These are phyloP conservation scores for Cyclotella baltica DNA, from an alignment of 108 stramenopile species.

Conservation along the genomic window DNA sequence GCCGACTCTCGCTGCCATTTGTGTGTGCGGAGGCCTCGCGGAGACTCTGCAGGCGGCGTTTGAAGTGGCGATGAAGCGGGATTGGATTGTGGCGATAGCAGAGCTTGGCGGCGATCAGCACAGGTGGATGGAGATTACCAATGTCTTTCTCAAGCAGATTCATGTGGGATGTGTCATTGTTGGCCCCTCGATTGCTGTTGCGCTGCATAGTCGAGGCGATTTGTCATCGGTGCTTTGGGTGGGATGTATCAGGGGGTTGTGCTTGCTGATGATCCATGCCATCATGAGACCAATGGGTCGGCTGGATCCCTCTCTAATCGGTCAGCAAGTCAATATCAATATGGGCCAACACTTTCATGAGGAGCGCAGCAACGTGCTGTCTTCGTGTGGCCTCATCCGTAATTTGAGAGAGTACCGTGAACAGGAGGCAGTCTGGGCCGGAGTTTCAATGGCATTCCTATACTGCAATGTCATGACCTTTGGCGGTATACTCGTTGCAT, in stretches of 20 bases:
- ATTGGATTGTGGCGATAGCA: background rate
- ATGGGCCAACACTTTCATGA: background rate
- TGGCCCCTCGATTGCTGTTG: background rate
- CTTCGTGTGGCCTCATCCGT: background rate
- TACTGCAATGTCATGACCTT: background rate
- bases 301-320: background rate
- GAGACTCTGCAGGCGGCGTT: background rate
- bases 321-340: background rate
- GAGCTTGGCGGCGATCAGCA: background rate
- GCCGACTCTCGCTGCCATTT: background rate
- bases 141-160: slow-evolving; percentile 1
- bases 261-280: background rate
- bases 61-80: background rate
- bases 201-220: background rate
- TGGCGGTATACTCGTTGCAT: background rate
- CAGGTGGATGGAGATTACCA: background rate
- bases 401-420: background rate
- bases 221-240: background rate
- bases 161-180: background rate
- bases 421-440: background rate
- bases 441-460: slow-evolving; percentile 4
- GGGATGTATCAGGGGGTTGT: background rate
- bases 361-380: background rate
- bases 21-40: background rate
- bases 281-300: background rate